A percentile compares a stretch with the other conserved stretches of the same genome.
Evolutionary conservation across 345 rosid genomes (phyloP).

Genomic region (Salix koriyanagi): DNA sequence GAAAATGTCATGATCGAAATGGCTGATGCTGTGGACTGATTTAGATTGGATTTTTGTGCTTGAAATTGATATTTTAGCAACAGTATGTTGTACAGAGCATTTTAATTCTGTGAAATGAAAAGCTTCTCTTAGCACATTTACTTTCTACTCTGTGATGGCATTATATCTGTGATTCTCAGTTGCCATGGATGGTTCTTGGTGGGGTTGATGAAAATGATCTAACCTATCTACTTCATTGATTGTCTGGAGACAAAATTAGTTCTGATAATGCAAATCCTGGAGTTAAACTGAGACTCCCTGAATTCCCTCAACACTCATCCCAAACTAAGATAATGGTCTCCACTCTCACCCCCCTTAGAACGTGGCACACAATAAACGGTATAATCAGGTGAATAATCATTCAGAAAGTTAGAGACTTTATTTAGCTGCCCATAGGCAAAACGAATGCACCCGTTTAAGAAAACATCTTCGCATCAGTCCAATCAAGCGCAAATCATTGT

Average conservation of each 20-base stretch:
- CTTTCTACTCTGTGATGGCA: neutral
- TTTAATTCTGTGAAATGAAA: neutral
- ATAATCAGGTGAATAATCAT: neutral
- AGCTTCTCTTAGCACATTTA: neutral
- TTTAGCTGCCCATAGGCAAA: neutral
- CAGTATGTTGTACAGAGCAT: neutral
- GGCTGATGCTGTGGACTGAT: neutral
- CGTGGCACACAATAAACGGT: neutral
- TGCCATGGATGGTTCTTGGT: neutral
- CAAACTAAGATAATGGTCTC: neutral
- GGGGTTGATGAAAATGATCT: neutral
- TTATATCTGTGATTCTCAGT: neutral
- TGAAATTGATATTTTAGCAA: neutral
- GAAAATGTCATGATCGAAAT: neutral
- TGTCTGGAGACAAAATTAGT: neutral
- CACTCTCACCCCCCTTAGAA: neutral
- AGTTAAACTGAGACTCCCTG: neutral
- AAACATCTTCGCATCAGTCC: neutral
- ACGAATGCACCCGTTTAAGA: neutral
- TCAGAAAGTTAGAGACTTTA: neutral
- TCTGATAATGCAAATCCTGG: neutral
- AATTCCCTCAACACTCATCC: neutral
- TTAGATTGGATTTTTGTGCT: neutral
- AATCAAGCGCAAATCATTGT: neutral
- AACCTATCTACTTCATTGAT: neutral